These are phyloP conservation scores for Rubia yunnanensis DNA, from an alignment of 257 asterid species.

Conservation along the genomic window DNA sequence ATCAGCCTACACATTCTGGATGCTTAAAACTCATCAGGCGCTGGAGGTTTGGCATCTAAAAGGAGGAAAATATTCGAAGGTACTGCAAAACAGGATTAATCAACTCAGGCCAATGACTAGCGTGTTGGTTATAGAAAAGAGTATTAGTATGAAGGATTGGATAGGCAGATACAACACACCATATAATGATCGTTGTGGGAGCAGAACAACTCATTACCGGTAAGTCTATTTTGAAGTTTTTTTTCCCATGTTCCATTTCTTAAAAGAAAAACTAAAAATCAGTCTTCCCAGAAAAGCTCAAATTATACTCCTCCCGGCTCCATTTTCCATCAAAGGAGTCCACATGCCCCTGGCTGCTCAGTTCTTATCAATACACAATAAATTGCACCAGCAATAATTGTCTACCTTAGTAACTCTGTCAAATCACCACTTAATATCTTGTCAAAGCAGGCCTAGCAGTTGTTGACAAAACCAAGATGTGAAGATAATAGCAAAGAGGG, in stretches of 20 bases:
- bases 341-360: neutral
- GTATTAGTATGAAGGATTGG: neutral
- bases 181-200: neutral
- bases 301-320: neutral
- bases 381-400: neutral
- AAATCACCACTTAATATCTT: neutral
- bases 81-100: neutral
- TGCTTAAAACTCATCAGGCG: neutral
- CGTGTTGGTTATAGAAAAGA: neutral
- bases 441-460: neutral
- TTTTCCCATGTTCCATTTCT: neutral
- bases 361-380: neutral
- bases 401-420: neutral
- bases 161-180: neutral
- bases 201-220: neutral
- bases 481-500: neutral
- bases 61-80: neutral
- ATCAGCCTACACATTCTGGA: conserved; percentile 6
- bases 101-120: neutral
- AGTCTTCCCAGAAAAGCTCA: neutral
- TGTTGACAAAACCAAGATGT: neutral
- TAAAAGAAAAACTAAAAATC: neutral
- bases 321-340: neutral
- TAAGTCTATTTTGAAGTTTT: neutral
- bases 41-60: neutral